Conservation (phyloP, 176 grass and related monocot genomes). For the Paspalum notatum region DNA sequence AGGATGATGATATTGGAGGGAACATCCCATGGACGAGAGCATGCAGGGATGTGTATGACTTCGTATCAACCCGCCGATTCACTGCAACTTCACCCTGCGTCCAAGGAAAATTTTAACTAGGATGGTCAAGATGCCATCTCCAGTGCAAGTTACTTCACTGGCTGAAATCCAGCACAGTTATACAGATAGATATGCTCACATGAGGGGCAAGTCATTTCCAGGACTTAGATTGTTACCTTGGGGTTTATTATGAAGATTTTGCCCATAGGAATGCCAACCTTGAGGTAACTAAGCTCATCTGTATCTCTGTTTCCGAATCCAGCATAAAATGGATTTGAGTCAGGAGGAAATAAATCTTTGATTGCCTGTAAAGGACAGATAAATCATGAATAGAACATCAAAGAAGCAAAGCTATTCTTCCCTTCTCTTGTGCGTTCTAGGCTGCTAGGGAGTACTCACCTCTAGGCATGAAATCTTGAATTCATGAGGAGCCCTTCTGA, state of each 20-base stretch:
- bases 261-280: slow-evolving; percentile 91
- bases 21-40: slow-evolving; percentile 94
- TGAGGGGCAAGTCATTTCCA: neutral
- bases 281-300: slow-evolving; percentile 92
- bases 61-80: slow-evolving; percentile 82
- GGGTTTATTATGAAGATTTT: slow-evolving; percentile 99
- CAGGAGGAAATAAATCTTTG: slow-evolving; percentile 83
- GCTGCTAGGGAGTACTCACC: slow-evolving; percentile 44
- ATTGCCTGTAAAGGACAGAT: slow-evolving; percentile 63
- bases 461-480: slow-evolving; percentile 98
- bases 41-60: slow-evolving; percentile 87
- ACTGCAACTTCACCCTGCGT: slow-evolving; percentile 91
- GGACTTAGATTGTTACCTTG: slow-evolving; percentile 51
- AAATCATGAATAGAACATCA: slow-evolving; percentile 36
- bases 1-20: slow-evolving; percentile 67
- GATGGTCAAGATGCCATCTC: slow-evolving; percentile 3
- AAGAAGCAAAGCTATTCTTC: slow-evolving; percentile 4
- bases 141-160: neutral
- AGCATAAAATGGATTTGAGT: slow-evolving; percentile 94
- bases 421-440: neutral
- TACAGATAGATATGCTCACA: slow-evolving; percentile 14
- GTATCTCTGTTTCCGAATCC: slow-evolving; percentile 98
- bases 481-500: slow-evolving; percentile 98
- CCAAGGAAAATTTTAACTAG: neutral
- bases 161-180: neutral